A percentile compares a stretch with the other conserved stretches of the same genome.
Conservation (phyloP, 139 green algal species). For the Trebouxia sp. region DNA sequence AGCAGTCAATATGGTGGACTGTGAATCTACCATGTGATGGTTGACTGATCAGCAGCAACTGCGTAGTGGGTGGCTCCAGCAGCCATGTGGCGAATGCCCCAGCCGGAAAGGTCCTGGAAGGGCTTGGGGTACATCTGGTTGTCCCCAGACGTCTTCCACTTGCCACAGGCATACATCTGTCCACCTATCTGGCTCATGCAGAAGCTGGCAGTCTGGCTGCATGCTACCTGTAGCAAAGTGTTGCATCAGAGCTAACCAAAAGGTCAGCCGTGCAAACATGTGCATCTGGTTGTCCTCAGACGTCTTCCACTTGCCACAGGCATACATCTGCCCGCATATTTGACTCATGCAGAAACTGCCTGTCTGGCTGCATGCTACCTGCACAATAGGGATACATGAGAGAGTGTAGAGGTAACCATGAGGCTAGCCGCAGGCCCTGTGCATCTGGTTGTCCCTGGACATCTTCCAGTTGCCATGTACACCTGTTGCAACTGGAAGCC, state of each 20-base stretch:
- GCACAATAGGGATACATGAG: too few relatives aligned
- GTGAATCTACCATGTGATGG: slow-evolving; percentile 79
- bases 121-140: slow-evolving; percentile 87
- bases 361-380: slow-evolving; percentile 24
- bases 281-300: neutral
- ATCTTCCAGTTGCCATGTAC: too few relatives aligned
- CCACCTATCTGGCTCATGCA: slow-evolving; percentile 64
- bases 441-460: too few relatives aligned
- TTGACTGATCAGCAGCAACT: slow-evolving; percentile 72
- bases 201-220: slow-evolving; percentile 66
- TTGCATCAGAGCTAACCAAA: neutral
- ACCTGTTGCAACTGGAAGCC: too few relatives aligned
- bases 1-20: too few relatives aligned
- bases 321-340: neutral
- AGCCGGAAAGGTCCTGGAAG: slow-evolving; percentile 74
- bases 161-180: slow-evolving; percentile 92
- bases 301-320: too few relatives aligned
- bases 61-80: slow-evolving; percentile 66
- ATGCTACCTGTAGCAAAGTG: slow-evolving; percentile 42
- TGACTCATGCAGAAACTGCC: neutral
- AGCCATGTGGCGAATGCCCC: slow-evolving; percentile 78
- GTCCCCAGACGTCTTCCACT: slow-evolving; percentile 77
- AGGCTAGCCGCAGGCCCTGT: too few relatives aligned
- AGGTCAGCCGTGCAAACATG: neutral
- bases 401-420: too few relatives aligned